These are phyloP conservation scores for Candida albicans DNA, from an alignment of 1,139 yeast genomes.

Conservation along the genomic window DNA sequence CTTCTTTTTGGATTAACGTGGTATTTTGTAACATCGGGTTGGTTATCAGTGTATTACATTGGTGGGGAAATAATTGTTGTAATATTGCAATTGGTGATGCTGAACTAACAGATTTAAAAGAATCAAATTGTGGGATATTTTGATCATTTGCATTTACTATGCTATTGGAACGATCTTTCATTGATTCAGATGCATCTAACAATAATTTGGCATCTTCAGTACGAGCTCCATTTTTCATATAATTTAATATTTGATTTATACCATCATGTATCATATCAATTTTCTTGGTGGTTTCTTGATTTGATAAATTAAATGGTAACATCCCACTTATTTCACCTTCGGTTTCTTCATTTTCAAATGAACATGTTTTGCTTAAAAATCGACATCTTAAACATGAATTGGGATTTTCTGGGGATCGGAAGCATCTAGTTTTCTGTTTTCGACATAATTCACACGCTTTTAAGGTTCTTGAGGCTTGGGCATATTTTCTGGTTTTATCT, in stretches of 20 bases:
- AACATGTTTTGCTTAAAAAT: constrained; percentile 51
- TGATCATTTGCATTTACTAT: constrained; percentile 8
- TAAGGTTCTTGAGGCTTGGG: constrained; percentile 47
- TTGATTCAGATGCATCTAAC: constrained; percentile 29
- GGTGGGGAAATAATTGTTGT: constrained; percentile 30
- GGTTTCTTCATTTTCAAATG: constrained; percentile 35
- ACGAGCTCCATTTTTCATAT: constrained; percentile 18
- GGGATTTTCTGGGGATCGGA: constrained; percentile 46
- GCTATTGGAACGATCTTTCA: constrained; percentile 17
- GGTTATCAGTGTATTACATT: constrained; percentile 12
- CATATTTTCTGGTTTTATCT: constrained; percentile 20
- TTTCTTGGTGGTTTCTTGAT: constrained; percentile 11
- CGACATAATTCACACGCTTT: constrained; percentile 63
- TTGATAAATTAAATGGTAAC: constrained; percentile 2
- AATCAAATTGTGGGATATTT: constrained; percentile 33
- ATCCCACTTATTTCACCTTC: constrained; percentile 1
- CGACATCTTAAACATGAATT: constrained; percentile 57
- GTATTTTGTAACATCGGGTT: neutral
- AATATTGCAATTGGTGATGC: constrained; percentile 55
- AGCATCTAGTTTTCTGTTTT: constrained; percentile 62
- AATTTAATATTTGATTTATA: constrained; percentile 30
- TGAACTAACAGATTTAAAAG: constrained; percentile 28
- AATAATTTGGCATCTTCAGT: constrained; percentile 27
- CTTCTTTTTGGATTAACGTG: constrained; percentile 14
- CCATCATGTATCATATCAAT: constrained; percentile 33